phyloP scores from a whole-genome alignment of 2,329 filamentous ascomycete genomes.

The Neocucurbitaria cava region DNA sequence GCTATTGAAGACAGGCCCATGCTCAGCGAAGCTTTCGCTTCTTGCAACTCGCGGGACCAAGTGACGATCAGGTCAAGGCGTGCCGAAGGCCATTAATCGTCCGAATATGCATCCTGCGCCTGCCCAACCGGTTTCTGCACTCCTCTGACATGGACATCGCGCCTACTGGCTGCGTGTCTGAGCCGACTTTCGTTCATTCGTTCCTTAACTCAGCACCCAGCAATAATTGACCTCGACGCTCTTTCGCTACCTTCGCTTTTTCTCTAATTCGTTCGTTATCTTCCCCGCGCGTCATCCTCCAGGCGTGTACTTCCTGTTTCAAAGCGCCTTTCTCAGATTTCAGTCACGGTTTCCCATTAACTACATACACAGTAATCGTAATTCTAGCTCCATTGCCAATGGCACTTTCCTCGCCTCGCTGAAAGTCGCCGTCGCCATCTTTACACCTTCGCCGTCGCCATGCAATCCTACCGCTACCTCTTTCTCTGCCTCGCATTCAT shows the following conservation, averaged over 20 bases:
- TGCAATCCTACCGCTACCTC: constrained; percentile 38
- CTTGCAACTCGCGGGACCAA: constrained; percentile 25
- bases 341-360: neutral
- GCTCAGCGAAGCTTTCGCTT: constrained; percentile 31
- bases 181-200: constrained; percentile 32
- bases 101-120: constrained; percentile 28
- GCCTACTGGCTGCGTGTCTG: constrained; percentile 30
- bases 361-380: constrained; percentile 16
- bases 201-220: constrained; percentile 12
- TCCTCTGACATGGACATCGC: constrained; percentile 32
- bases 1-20: constrained; percentile 20
- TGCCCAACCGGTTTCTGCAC: constrained; percentile 28
- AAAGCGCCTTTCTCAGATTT: constrained; percentile 4
- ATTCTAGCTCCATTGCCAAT: constrained; percentile 23
- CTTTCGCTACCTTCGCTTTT: constrained; percentile 15
- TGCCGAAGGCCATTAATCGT: constrained; percentile 29
- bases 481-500: constrained; percentile 34
- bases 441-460: constrained; percentile 25
- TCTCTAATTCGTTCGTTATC: constrained; percentile 19
- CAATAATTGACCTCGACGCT: constrained; percentile 21
- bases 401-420: constrained; percentile 24
- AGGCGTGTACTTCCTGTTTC: constrained; percentile 10
- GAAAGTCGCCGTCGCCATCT: constrained; percentile 11
- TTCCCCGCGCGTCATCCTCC: constrained; percentile 15
- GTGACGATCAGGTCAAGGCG: constrained; percentile 32